A percentile compares a stretch with the other conserved stretches of the same genome.
Conservation (phyloP, 768 basidiomycete species). For the Jaapia argillacea region DNA sequence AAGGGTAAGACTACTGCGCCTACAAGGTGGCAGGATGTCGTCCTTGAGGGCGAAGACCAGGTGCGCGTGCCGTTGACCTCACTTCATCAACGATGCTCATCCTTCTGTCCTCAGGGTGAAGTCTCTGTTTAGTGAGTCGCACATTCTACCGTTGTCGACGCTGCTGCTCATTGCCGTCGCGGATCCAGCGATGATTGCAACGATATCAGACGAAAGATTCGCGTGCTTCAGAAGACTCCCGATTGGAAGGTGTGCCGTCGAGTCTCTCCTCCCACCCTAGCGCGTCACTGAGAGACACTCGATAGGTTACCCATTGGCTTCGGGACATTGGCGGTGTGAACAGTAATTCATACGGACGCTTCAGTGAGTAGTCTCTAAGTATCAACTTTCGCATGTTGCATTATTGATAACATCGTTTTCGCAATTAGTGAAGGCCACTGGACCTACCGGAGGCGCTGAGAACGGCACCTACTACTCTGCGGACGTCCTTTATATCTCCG, state of each 20-base stretch:
- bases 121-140: slow-evolving; percentile 22
- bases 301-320: slow-evolving; percentile 34
- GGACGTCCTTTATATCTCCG: slow-evolving; percentile 17
- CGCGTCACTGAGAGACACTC: no score
- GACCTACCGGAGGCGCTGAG: slow-evolving; percentile 28
- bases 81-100: background rate
- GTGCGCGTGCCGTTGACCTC: slow-evolving; percentile 13
- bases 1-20: slow-evolving; percentile 12
- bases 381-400: background rate
- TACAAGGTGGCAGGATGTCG: slow-evolving; percentile 27
- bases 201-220: slow-evolving; percentile 36
- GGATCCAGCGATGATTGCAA: slow-evolving; percentile 31
- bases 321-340: slow-evolving; percentile 36
- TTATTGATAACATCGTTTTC: background rate
- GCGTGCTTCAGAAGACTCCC: slow-evolving; percentile 27
- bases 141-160: background rate
- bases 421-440: slow-evolving; percentile 29
- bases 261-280: background rate
- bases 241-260: slow-evolving; percentile 26
- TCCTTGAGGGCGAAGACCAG: slow-evolving; percentile 28
- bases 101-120: slow-evolving; percentile 9
- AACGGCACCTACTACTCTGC: slow-evolving; percentile 37
- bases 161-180: no score
- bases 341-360: slow-evolving; percentile 32
- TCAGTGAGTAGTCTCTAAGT: slow-evolving; percentile 25